These are phyloP conservation scores for Colletotrichum lini DNA, from an alignment of 2,329 filamentous ascomycete species.

Conservation along the genomic window DNA sequence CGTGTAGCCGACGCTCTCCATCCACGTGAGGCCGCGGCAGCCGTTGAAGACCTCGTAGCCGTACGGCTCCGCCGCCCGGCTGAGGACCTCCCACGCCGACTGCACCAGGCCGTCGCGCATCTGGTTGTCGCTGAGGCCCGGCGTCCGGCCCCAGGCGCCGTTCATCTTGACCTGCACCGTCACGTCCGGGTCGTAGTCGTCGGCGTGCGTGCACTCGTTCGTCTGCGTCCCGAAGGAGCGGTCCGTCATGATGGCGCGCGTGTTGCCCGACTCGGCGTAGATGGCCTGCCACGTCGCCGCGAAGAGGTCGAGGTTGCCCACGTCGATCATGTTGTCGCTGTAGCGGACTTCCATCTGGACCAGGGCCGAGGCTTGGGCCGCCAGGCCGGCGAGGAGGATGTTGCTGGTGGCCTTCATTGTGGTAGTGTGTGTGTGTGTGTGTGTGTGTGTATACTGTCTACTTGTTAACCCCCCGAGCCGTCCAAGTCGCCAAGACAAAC, in stretches of 20 bases:
- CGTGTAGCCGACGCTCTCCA: constrained; percentile 33
- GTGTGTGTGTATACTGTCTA: background rate
- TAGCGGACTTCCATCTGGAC: constrained; percentile 43
- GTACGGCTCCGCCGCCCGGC: constrained; percentile 24
- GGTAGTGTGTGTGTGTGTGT: background rate
- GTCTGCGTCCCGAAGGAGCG: constrained; percentile 23
- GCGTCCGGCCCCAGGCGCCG: constrained; percentile 41
- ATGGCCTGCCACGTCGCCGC: constrained; percentile 40
- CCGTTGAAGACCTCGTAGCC: constrained; percentile 40
- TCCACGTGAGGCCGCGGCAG: constrained; percentile 40
- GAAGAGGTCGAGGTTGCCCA: constrained; percentile 43
- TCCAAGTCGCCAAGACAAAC: background rate
- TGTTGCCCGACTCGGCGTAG: constrained; percentile 41
- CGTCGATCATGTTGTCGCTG: constrained; percentile 42
- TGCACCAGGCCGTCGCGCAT: constrained; percentile 42
- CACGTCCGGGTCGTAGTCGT: constrained; percentile 34
- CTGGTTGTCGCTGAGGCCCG: constrained; percentile 34
- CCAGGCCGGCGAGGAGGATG: constrained; percentile 30
- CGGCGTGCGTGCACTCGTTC: constrained; percentile 37
- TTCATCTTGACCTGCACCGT: constrained; percentile 39
- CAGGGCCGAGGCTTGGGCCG: constrained; percentile 24
- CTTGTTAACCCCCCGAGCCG: background rate
- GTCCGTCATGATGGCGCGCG: constrained; percentile 39
- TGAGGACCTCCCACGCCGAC: constrained; percentile 40
- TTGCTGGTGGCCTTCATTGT: constrained; percentile 37